These are phyloP conservation scores for Acacia acuminata DNA, from an alignment of 306 rosid genomes.

Conservation along the genomic window DNA sequence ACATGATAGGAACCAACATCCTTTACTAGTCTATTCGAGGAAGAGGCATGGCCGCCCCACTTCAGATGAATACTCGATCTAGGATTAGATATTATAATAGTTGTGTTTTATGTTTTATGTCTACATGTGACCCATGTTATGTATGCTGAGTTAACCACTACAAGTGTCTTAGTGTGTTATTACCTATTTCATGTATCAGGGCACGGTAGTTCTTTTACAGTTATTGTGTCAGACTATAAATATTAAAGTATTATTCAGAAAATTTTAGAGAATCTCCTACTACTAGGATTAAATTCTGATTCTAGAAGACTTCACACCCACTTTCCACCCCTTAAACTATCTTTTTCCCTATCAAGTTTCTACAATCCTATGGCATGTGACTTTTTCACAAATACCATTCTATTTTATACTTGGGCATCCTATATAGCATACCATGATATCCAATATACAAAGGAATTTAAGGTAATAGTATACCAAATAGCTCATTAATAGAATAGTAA, in stretches of 20 bases:
- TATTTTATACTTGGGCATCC: neutral
- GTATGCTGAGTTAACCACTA: neutral
- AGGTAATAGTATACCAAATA: neutral
- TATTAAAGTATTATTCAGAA: neutral
- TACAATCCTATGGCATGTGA: neutral
- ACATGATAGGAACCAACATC: neutral
- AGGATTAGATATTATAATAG: neutral
- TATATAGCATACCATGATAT: neutral
- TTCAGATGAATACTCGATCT: neutral
- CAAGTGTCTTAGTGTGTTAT: neutral
- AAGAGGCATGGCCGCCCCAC: neutral
- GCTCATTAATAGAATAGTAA: conserved; percentile 8
- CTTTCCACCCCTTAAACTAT: neutral
- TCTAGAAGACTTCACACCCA: neutral
- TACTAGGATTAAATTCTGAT: neutral
- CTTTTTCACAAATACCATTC: neutral
- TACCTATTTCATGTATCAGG: neutral
- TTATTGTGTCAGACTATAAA: neutral
- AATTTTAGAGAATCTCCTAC: neutral
- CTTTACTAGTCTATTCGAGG: neutral
- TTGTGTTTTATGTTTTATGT: neutral
- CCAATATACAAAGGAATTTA: neutral
- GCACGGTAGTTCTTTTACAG: neutral
- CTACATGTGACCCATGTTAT: neutral
- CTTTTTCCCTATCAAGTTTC: neutral